Conservation (phyloP, 2,329 filamentous ascomycete species). For the Neurospora sp. region DNA sequence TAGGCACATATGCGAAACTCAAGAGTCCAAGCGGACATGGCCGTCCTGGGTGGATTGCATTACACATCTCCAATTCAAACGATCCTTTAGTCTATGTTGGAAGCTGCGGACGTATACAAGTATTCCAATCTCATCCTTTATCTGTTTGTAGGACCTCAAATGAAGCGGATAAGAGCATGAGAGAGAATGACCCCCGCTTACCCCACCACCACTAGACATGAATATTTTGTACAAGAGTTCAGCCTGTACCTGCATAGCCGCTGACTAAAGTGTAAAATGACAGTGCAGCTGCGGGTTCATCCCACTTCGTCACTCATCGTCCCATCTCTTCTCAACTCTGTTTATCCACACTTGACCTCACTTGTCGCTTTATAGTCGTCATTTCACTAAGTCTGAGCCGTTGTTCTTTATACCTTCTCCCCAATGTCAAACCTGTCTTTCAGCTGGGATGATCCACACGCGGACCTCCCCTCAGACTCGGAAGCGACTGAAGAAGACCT, state of each 20-base stretch:
- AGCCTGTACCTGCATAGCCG: neutral
- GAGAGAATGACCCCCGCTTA: neutral
- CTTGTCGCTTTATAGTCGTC: neutral
- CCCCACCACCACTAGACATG: neutral
- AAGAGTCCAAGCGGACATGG: too few species aligned
- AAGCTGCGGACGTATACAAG: neutral
- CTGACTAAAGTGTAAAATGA: neutral
- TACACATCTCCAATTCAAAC: too few species aligned
- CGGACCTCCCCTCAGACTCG: neutral
- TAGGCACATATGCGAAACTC: too few species aligned
- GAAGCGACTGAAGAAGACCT: conserved; percentile 14
- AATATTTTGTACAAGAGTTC: neutral
- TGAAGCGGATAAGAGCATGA: neutral
- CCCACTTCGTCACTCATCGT: neutral
- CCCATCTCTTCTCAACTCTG: neutral
- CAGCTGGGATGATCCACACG: neutral
- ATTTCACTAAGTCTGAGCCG: neutral
- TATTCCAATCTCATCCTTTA: neutral
- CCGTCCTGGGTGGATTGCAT: too few species aligned
- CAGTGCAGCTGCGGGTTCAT: neutral
- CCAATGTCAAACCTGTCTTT: neutral
- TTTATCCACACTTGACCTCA: neutral
- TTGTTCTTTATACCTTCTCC: neutral
- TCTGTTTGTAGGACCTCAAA: neutral
- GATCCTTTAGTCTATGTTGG: neutral